Percentiles rank a stretch among this genome's conserved stretches.
phyloP scores from a whole-genome alignment of 202 grass and related monocot species.

The Brachypodium distachyon region DNA sequence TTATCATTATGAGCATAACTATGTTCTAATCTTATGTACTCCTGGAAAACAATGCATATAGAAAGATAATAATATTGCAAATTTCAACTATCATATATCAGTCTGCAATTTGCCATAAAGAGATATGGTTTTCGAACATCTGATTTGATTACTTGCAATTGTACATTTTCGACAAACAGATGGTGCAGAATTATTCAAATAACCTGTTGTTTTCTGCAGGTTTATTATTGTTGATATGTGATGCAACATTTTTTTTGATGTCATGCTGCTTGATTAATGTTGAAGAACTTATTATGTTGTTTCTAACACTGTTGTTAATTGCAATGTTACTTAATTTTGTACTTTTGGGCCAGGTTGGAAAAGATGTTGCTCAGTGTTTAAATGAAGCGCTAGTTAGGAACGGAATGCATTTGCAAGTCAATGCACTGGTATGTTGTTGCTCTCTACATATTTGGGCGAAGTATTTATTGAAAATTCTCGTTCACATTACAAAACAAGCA shows the following conservation, averaged over 20 bases:
- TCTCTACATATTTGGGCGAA: neutral
- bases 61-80: too few species aligned
- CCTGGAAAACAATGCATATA: too few species aligned
- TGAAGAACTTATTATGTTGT: too few species aligned
- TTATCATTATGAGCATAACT: too few species aligned
- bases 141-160: neutral
- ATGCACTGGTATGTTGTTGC: slow-evolving; percentile 57
- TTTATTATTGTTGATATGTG: neutral
- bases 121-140: too few species aligned
- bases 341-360: slow-evolving; percentile 43
- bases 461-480: neutral
- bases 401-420: slow-evolving; percentile 69
- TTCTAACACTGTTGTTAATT: too few species aligned
- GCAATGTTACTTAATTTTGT: neutral
- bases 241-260: neutral
- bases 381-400: slow-evolving; percentile 69
- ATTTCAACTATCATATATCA: too few species aligned
- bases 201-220: neutral
- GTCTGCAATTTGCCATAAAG: too few species aligned
- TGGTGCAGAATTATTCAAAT: neutral
- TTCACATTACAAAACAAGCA: neutral
- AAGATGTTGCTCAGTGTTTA: slow-evolving; percentile 73
- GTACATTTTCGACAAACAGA: neutral
- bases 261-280: too few species aligned
- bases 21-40: too few species aligned